Base-by-base conservation (phyloP, 1,139 yeast species). In the Blastobotrys petasosporus region DNA sequence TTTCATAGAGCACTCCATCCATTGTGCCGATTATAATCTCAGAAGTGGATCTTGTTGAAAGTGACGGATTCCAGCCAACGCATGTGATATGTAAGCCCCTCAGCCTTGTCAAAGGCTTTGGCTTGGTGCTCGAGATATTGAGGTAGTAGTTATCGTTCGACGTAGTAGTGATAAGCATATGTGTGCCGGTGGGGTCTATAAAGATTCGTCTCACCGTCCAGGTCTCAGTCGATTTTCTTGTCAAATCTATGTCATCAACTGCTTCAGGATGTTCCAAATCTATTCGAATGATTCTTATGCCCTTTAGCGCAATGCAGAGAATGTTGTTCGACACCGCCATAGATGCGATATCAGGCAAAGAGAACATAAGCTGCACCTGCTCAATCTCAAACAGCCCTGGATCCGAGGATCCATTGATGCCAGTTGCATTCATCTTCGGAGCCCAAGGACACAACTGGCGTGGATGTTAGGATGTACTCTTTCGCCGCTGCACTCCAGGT, bases 341-440 rank as follows among this genome's bases (percentile, higher is more conserved):
- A 25, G 69, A 63, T 3, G 64, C 63, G 15, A 79, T 69, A 23
- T 71, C 64, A 47, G 63, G 61, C 34, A 77, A 62, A 15, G 70
- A 70, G 56, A 78, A 77, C 59, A 76, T 79, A 45, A 79, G 67
- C 53, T 77, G 80, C 11, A 79, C 85, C 32, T 74, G 75, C 44
- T 78, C 81, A 36, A 75, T 59, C 40, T 62, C 51, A 42, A 71
- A 68, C 41, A 55, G 25, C 25, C 25, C 25, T 7, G 48, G 13
- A 59, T 49, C 32, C 20, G 20, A 25, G 12, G 29, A 36, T 12
- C 23, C 28, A 34, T 44, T 39, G 42, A 43, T 37, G 30, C 39
- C 51, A 37, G 37, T 37, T 13, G 39, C 32, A 17, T 15, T 30
- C 39, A 13, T 36, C 8, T n/a, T 5, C 33, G 5, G 33, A 31